Base-by-base conservation (phyloP, 768 basidiomycete species). In the Agrocybe pediades region DNA sequence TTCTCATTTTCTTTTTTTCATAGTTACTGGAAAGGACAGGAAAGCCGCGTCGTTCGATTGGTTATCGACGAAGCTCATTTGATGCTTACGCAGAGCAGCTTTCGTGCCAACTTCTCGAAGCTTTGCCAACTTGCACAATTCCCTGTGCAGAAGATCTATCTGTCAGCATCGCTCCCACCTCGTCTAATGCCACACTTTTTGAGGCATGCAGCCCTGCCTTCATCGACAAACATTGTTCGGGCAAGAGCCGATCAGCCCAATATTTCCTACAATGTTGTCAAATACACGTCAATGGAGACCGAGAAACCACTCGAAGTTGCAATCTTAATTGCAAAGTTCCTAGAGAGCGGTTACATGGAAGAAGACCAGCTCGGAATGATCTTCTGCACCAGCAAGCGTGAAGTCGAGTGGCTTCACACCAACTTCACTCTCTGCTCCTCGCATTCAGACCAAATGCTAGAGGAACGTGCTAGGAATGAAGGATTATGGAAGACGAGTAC, bases 41-140 rank as follows among this genome's bases (percentile, higher is more conserved):
- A 53, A 21, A 17, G 25, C 0, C 29, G 13, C 17, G 43, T 46
- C 0, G 40, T 39, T 2, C 51, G 61, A 0, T 9, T 62, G n/a
- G 54, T 62, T 0, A 13, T 62, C 15, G 65, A 66, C 43, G 65
- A 66, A 44, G 56, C 60, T 1, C 61, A 66, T 43, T 63, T 61
- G 43, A 33, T 56, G 0, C 30, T 64, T 2, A 51, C 51, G 5
- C 20, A 21, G 0, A 16, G 1, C 1, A 24, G 41, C 2, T 64
- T 52, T 26, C 45, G 60, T 1, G 3, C 20, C 0, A 7, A 53
- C 6, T 64, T 64, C 33, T 8, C 9, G 0, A 46, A 50, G 16
- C 9, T 62, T 2, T 39, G 41, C 1, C 19, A 39, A 2, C 49
- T 66, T 0, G 57, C 57, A 1, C 13, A 20, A 5, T 41, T 53